Evolutionary conservation across 106 monocot species (phyloP), one percentile per base, ranked within the genome.

Genomic region (Alisma plantagoaquatica): DNA sequence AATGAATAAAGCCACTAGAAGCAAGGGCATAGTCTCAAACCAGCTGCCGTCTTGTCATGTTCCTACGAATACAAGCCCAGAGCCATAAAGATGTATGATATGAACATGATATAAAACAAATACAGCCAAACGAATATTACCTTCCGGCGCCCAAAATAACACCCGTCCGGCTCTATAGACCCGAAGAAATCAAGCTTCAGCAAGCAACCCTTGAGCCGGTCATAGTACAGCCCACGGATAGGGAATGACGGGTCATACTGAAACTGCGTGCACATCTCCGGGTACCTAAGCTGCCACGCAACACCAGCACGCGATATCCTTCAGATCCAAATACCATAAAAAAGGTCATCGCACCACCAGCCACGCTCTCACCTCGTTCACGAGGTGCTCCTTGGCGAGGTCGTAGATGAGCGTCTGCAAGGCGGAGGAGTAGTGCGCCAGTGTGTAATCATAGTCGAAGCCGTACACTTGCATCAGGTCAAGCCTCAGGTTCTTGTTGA

Each of bases 161-260:
- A 96, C 14, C 96, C 89, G 71, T 88, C 88, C 3, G 74, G 70
- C 59, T 96, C 96, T 29, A 96, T 96, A 41, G 96, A 96, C 11
- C 96, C 96, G 59, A 96, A 96, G 57, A 96, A 96, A 64, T 96
- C 96, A 22, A 96, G 73, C 67, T 96, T 96, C 61, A 96, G 46
- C 60, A 96, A 88, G 60, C 89, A 89, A 2, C 96, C 96, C 41
- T 76, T 89, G 31, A 78, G 60, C 61, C 46, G 81, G 51, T 96
- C 96, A 72, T 81, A 96, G 41, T 81, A 88, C 16, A 96, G 62
- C 24, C 96, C 96, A 57, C 96, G 84, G 62, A 89, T 81, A 12
- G 96, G 96, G 72, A 96, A 96, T 27, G 46, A 41, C 4, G 78
- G 69, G 48, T 96, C 96, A 59, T 96, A 96, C 49, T 81, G 46